Conservation (phyloP, 306 rosid species). For the Gillenia trifoliata region DNA sequence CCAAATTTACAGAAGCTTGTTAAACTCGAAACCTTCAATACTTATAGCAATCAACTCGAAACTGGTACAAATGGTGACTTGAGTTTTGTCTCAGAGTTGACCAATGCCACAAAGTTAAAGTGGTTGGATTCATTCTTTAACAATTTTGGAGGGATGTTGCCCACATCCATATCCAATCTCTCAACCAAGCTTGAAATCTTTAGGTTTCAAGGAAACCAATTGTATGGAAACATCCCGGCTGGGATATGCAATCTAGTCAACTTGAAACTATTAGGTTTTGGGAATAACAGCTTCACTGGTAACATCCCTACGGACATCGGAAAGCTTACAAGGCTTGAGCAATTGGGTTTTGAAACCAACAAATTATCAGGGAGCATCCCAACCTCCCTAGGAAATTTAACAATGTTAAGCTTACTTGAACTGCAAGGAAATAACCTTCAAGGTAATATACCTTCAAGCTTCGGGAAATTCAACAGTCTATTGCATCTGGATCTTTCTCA, state of each 20-base stretch:
- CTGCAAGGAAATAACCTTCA: not conserved
- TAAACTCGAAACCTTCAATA: not conserved
- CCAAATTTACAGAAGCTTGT: not conserved
- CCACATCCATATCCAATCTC: not conserved
- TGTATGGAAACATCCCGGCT: not conserved
- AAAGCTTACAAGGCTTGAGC: not conserved
- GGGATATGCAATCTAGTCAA: not conserved
- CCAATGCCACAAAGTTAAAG: not conserved
- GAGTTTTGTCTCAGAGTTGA: not conserved
- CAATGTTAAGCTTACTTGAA: not conserved
- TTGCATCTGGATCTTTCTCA: not conserved
- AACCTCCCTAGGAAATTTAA: not conserved
- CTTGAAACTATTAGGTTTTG: not conserved
- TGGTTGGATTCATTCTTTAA: rapidly evolving
- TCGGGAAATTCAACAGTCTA: not conserved
- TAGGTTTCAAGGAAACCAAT: not conserved
- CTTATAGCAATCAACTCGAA: not conserved
- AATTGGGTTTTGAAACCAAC: not conserved
- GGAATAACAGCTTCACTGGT: not conserved
- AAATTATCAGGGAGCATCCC: not conserved
- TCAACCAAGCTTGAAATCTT: not conserved
- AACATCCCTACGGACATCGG: not conserved
- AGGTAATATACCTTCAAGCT: not conserved
- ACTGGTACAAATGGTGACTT: not conserved
- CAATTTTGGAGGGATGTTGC: conserved; percentile 1